Conservation (phyloP, 1,284 basidiomycete species). For the Gastroboletus turbinatus region DNA sequence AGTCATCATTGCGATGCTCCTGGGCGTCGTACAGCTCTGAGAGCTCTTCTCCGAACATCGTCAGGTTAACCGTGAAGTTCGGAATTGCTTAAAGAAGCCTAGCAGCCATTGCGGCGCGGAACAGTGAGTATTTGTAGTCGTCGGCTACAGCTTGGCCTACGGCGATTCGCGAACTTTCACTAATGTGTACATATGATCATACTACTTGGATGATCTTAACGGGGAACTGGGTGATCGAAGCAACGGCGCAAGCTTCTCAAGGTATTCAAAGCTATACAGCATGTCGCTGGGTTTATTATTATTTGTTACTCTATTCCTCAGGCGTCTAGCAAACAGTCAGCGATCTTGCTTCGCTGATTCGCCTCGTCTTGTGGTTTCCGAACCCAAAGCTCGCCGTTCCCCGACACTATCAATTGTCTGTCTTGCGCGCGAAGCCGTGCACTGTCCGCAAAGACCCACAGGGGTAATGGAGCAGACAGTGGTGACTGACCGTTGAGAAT, state of each 20-base stretch:
- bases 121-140: conserved; percentile 34
- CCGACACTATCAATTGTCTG: background rate
- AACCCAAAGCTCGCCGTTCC: conserved; percentile 24
- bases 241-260: background rate
- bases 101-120: conserved; percentile 10
- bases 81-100: background rate
- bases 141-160: conserved; percentile 31
- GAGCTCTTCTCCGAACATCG: conserved; percentile 33
- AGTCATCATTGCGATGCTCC: conserved; percentile 14
- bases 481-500: background rate
- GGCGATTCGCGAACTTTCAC: conserved; percentile 1
- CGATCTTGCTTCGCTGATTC: conserved; percentile 35
- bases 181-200: conserved; percentile 4
- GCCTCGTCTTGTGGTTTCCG: conserved; percentile 21
- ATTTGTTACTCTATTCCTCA: background rate
- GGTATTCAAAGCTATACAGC: background rate
- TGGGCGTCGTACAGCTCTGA: conserved; percentile 23
- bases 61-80: background rate
- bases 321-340: conserved; percentile 37
- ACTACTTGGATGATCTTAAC: conserved; percentile 4
- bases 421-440: conserved; percentile 7
- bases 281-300: background rate
- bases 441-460: conserved; percentile 34
- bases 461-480: conserved; percentile 33
- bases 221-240: background rate